Conservation (phyloP, 1,139 yeast genomes). For the Candida sp. region DNA sequence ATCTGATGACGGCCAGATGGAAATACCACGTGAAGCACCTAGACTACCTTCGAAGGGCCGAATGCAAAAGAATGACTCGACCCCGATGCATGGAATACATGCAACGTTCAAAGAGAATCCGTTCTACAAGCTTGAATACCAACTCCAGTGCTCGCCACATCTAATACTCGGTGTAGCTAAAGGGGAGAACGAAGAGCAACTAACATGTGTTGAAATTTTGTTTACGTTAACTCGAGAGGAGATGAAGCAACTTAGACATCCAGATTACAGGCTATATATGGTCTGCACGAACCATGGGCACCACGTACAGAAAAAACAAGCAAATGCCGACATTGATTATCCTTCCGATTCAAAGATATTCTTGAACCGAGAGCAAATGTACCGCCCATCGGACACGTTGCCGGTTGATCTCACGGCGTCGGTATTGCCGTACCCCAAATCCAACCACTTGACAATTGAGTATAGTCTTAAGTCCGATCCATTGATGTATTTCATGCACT, state of each 20-base stretch:
- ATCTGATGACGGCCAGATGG: conserved; percentile 5
- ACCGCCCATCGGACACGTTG: conserved; percentile 53
- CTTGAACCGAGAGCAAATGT: conserved; percentile 47
- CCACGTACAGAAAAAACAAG: conserved; percentile 19
- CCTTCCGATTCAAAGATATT: conserved; percentile 63
- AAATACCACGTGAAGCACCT: conserved; percentile 8
- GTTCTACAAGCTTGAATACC: conserved; percentile 49
- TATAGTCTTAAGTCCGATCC: conserved; percentile 53
- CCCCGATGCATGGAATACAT: conserved; percentile 12
- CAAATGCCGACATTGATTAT: conserved; percentile 48
- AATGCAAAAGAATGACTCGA: conserved; percentile 25
- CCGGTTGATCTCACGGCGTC: conserved; percentile 64
- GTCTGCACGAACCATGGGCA: conserved; percentile 46
- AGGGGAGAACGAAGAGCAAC: conserved; percentile 20
- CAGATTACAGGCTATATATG: conserved; percentile 40
- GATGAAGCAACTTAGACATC: conserved; percentile 13
- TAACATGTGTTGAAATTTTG: conserved; percentile 16
- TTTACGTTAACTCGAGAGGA: conserved; percentile 50
- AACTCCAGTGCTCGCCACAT: conserved; percentile 50
- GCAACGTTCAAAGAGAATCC: conserved; percentile 26
- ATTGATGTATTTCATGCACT: conserved; percentile 47
- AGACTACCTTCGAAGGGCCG: conserved; percentile 22
- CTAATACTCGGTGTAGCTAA: conserved; percentile 27
- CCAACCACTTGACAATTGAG: conserved; percentile 44
- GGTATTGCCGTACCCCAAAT: conserved; percentile 26